Evolutionary conservation across 2,329 filamentous ascomycete genomes (phyloP), one percentile per base, ranked within the genome.

Genomic region (Cylindrodendrum hubeiense): DNA sequence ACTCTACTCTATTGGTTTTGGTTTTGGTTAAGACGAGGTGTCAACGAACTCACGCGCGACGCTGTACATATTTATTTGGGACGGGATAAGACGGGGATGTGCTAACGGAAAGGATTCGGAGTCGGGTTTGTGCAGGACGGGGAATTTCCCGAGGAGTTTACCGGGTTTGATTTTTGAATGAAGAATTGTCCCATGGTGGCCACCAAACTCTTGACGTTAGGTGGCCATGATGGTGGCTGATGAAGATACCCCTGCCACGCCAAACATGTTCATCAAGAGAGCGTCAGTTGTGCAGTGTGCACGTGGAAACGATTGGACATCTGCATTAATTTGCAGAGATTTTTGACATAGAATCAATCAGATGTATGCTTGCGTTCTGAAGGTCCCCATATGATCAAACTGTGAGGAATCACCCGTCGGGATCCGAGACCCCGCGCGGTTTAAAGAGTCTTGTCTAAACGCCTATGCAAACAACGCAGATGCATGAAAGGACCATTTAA

Each of bases 231-330:
- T 61, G 56, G 56, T 34, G 24, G 39, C 51, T 58, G 52, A 71
- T 66, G 54, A 71, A 55, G 68, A 73, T 73, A 67, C 63, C 68
- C 67, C 58, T 68, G 59, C 65, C 52, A 34, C 44, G 50, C 30
- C 28, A 59, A 50, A 63, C 43, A 59, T 62, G 30, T 68, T 64
- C 63, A 54, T 68, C 49, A 60, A 58, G 54, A 46, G 64, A 33
- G 59, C 52, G 61, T 44, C 55, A 47, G 50, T 52, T 53, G 22
- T 59, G 58, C 21, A 19, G 24, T 47, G 53, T 47, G 54, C 60
- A 63, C 41, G 51, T 60, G 50, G 59, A 67, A 47, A 66, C 46
- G 43, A 69, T 65, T 52, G 34, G 57, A 52, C 59, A 67, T 66
- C 55, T 64, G 28, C 34, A 49, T 34, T n/a, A 13, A 13, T 22